A percentile compares a stretch with the other conserved stretches of the same genome.
Evolutionary conservation across 768 basidiomycete species (phyloP).

Genomic region (Boletus edulis): DNA sequence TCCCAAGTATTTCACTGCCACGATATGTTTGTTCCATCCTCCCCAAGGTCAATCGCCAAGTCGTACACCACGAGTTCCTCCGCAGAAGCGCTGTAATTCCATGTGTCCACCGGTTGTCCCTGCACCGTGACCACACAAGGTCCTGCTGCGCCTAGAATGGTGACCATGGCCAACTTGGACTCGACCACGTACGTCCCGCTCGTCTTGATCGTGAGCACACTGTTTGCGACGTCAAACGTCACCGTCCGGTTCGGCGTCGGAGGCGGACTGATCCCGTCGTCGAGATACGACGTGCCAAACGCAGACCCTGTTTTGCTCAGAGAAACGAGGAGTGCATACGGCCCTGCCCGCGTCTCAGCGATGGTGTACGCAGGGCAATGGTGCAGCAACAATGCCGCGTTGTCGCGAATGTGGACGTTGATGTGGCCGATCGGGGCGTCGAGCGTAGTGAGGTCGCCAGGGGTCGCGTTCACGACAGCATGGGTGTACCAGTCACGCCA

Average conservation of each 20-base stretch:
- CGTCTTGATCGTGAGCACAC: slow-evolving; percentile 36
- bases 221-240: slow-evolving; percentile 38
- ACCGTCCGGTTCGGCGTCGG: slow-evolving; percentile 50
- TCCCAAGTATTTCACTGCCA: slow-evolving; percentile 24
- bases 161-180: slow-evolving; percentile 48
- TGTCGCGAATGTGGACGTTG: slow-evolving; percentile 68
- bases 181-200: slow-evolving; percentile 30
- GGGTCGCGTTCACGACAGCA: slow-evolving; percentile 43
- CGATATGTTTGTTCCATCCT: slow-evolving; percentile 23
- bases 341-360: slow-evolving; percentile 56
- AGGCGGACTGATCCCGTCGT: slow-evolving; percentile 56
- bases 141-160: slow-evolving; percentile 49
- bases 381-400: slow-evolving; percentile 60
- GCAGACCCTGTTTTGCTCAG: slow-evolving; percentile 46
- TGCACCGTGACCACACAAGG: slow-evolving; percentile 41
- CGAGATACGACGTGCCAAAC: slow-evolving; percentile 59
- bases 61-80: slow-evolving; percentile 41
- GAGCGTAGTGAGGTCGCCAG: slow-evolving; percentile 47
- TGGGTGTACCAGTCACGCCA: slow-evolving; percentile 81
- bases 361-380: slow-evolving; percentile 60
- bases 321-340: slow-evolving; percentile 60
- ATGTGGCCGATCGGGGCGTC: slow-evolving; percentile 71
- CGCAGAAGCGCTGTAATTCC: slow-evolving; percentile 38
- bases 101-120: slow-evolving; percentile 32
- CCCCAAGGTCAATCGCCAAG: slow-evolving; percentile 43